A percentile compares a stretch with the other conserved stretches of the same genome.
These are phyloP conservation scores for Aspergillus terreus DNA, from an alignment of 2,329 filamentous ascomycete species.

Conservation along the genomic window DNA sequence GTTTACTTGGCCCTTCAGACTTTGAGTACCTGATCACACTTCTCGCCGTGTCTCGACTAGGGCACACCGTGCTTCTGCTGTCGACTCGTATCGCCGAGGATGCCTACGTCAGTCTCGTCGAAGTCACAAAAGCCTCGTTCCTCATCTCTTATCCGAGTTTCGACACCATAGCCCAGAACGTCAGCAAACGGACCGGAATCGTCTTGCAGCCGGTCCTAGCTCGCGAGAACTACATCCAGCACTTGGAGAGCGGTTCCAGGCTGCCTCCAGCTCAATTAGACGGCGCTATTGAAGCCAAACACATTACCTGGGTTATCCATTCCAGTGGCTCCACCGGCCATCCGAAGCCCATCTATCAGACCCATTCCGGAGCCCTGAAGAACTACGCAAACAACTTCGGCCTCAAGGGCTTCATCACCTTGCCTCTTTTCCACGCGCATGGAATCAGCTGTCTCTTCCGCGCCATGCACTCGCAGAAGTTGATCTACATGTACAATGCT, in stretches of 20 bases:
- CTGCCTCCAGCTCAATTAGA: conserved; percentile 17
- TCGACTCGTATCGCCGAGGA: conserved; percentile 22
- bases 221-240: conserved; percentile 4
- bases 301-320: conserved; percentile 46
- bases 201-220: conserved; percentile 13
- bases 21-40: conserved; percentile 23
- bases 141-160: conserved; percentile 17
- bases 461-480: conserved; percentile 48
- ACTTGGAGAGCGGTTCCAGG: neutral
- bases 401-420: conserved; percentile 50
- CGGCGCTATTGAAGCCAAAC: conserved; percentile 22
- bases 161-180: conserved; percentile 18
- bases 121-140: conserved; percentile 18
- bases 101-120: conserved; percentile 18
- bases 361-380: conserved; percentile 48
- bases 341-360: conserved; percentile 61
- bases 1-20: conserved; percentile 20
- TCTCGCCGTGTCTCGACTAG: conserved; percentile 18
- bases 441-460: conserved; percentile 55
- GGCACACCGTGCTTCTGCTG: conserved; percentile 22
- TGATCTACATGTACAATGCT: conserved; percentile 54
- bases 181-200: conserved; percentile 16
- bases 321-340: conserved; percentile 58
- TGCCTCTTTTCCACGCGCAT: conserved; percentile 59
- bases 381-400: conserved; percentile 46